These are phyloP conservation scores for Pyrus betulifolia DNA, from an alignment of 306 rosid species.

Conservation along the genomic window DNA sequence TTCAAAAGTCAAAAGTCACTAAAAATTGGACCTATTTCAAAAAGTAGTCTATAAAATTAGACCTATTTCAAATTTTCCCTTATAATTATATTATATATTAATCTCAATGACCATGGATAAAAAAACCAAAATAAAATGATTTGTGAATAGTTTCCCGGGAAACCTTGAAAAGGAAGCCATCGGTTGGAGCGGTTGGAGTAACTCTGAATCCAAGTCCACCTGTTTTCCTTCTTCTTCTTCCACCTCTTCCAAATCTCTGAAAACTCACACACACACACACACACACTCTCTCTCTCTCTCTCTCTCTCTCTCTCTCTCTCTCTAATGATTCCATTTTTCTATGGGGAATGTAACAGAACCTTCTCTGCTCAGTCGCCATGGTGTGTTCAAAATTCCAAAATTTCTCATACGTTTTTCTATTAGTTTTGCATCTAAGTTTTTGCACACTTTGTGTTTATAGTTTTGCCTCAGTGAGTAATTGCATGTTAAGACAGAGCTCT, in stretches of 20 bases:
- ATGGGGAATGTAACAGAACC: not conserved
- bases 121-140: not conserved
- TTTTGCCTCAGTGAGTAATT: constrained; percentile 8
- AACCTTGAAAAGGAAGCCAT: constrained; percentile 34
- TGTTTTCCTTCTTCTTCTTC: constrained; percentile 8
- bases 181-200: constrained; percentile 35
- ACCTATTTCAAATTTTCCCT: too few relatives aligned
- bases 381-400: not conserved
- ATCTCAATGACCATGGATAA: too few relatives aligned
- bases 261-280: not conserved
- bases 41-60: too few relatives aligned
- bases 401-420: not conserved
- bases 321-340: constrained; percentile 9
- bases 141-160: constrained; percentile 18
- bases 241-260: constrained; percentile 1
- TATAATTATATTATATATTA: too few relatives aligned
- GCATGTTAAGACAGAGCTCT: not conserved
- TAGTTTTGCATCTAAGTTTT: constrained; percentile 8
- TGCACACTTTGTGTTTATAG: not conserved
- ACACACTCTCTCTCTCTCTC: not conserved
- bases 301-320: not conserved
- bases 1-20: too few relatives aligned
- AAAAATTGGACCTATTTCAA: too few relatives aligned
- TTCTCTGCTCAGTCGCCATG: constrained; percentile 2
- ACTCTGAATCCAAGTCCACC: constrained; percentile 18